Base-by-base conservation (phyloP, 371 early-diverging fungal species). In the Lichtheimia corymbifera region DNA sequence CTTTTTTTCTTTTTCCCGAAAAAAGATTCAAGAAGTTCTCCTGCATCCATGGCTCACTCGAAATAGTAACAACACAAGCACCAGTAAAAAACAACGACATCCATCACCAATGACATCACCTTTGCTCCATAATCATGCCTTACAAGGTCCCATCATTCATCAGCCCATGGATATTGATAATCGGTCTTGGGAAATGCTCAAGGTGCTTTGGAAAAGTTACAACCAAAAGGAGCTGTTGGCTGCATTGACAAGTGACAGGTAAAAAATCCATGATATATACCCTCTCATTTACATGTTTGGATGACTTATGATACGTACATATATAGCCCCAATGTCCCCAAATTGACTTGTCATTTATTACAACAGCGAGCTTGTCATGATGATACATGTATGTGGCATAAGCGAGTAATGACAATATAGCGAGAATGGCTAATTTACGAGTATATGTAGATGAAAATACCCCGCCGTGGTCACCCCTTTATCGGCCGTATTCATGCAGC, bases 31-130 rank as follows among this genome's bases (percentile, higher is more conserved):
- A 35, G 35, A 35, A 9, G 35, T 35, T 35, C 61, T 74, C 22
- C 42, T 53, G 18, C 78, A 77, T 66, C 75, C 78, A 56, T 78
- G 75, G 79, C 58, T 74, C 42, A 73, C 69, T 22, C 6, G 35
- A 35, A 73, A 73, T 51, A 55, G 63, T 30, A 67, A 72, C 6
- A 72, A 67, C 61, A 55, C 67, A 13, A 70, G 72, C 15, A 70
- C 72, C n/a, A 66, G 70, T 50, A 43, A 70, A 15, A 35, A 65
- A 27, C 70, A 67, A 27, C 66, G 22, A 22, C 22, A 22, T 22
- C 22, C 22, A 22, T 22, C 22, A 22, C 22, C 63, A 18, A 51
- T 47, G 44, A 27, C 61, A 20, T 40, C 57, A 30, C 43, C 59
- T 49, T 45, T 56, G 5, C 35, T 71, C 64, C 28, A 61, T n/a